phyloP scores from a whole-genome alignment of 2,329 filamentous ascomycete species.

The Monosporascus ibericus region DNA sequence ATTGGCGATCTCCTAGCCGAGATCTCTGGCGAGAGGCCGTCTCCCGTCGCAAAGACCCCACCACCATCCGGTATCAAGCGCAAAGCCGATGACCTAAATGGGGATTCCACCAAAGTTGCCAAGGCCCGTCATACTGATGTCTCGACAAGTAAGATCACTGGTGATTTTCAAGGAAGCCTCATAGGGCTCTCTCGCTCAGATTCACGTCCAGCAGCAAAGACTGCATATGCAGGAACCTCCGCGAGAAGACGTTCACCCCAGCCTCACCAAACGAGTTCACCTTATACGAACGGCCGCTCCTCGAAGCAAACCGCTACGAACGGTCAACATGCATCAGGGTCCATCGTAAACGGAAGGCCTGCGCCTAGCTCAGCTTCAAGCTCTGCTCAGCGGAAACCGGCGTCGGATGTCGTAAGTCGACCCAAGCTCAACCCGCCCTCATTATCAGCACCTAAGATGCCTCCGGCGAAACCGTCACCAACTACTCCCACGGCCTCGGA shows the following conservation, averaged over 20 bases:
- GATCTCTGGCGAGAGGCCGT: slow-evolving; percentile 50
- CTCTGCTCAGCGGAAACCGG: slow-evolving; percentile 12
- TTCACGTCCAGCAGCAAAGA: slow-evolving; percentile 16
- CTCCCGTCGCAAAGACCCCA: slow-evolving; percentile 25
- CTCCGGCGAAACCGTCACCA: slow-evolving; percentile 20
- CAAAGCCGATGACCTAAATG: slow-evolving; percentile 45
- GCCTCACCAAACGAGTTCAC: slow-evolving; percentile 19
- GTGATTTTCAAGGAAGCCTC: slow-evolving; percentile 16
- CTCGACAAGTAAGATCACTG: slow-evolving; percentile 19
- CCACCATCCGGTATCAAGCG: slow-evolving; percentile 41
- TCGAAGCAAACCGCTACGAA: slow-evolving; percentile 16
- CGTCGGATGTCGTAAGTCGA: slow-evolving; percentile 11
- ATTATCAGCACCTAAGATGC: slow-evolving; percentile 12
- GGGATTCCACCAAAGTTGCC: slow-evolving; percentile 18
- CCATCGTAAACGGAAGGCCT: slow-evolving; percentile 15
- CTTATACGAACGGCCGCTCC: slow-evolving; percentile 19
- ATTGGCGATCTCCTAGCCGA: slow-evolving; percentile 55
- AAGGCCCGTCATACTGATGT: slow-evolving; percentile 23
- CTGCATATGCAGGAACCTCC: slow-evolving; percentile 14
- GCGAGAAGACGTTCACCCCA: slow-evolving; percentile 21
- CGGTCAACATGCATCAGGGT: slow-evolving; percentile 9
- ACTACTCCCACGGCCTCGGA: slow-evolving; percentile 18
- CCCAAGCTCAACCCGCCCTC: slow-evolving; percentile 15
- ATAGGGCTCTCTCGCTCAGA: slow-evolving; percentile 16
- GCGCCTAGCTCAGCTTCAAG: slow-evolving; percentile 3